Evolutionary conservation across 371 early-diverging fungal genomes (phyloP).

Genomic region (Dinochytrium kinnereticum): DNA sequence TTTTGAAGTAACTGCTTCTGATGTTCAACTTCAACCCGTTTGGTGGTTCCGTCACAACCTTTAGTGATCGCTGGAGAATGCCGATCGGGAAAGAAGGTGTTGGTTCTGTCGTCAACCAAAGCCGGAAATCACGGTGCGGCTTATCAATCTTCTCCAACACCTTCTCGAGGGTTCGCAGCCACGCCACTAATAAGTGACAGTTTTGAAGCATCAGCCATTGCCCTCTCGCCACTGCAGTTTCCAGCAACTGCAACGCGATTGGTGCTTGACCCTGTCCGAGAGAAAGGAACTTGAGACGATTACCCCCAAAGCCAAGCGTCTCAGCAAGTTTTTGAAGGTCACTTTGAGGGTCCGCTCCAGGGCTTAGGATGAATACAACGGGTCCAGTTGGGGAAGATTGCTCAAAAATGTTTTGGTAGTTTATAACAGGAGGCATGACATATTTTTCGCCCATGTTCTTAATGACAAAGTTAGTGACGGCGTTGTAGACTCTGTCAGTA

Average conservation of each 20-base stretch:
- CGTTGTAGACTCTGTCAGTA: slow-evolving; percentile 63
- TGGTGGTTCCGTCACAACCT: slow-evolving; percentile 71
- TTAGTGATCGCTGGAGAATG: slow-evolving; percentile 63
- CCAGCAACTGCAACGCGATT: slow-evolving; percentile 64
- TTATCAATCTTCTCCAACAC: slow-evolving; percentile 65
- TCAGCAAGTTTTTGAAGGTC: slow-evolving; percentile 66
- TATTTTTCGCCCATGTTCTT: slow-evolving; percentile 64
- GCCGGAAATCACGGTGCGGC: slow-evolving; percentile 63
- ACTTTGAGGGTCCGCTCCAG: slow-evolving; percentile 66
- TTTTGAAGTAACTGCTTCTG: slow-evolving; percentile 58
- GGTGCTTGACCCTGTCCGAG: slow-evolving; percentile 70
- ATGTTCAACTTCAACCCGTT: slow-evolving; percentile 66
- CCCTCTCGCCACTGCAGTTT: slow-evolving; percentile 63
- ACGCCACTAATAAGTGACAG: slow-evolving; percentile 62
- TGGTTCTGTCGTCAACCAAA: slow-evolving; percentile 69
- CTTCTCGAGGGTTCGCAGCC: slow-evolving; percentile 63
- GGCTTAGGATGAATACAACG: slow-evolving; percentile 65
- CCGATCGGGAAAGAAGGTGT: slow-evolving; percentile 64
- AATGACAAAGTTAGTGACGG: slow-evolving; percentile 64
- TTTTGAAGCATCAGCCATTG: slow-evolving; percentile 72
- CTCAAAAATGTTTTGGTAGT: slow-evolving; percentile 64
- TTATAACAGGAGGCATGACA: slow-evolving; percentile 69
- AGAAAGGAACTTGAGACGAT: slow-evolving; percentile 62
- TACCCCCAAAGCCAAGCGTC: slow-evolving; percentile 60
- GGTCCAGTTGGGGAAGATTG: slow-evolving; percentile 65